A percentile compares a stretch with the other conserved stretches of the same genome.
phyloP scores from a whole-genome alignment of 768 basidiomycete genomes.

The Dioszegia aurantiaca region DNA sequence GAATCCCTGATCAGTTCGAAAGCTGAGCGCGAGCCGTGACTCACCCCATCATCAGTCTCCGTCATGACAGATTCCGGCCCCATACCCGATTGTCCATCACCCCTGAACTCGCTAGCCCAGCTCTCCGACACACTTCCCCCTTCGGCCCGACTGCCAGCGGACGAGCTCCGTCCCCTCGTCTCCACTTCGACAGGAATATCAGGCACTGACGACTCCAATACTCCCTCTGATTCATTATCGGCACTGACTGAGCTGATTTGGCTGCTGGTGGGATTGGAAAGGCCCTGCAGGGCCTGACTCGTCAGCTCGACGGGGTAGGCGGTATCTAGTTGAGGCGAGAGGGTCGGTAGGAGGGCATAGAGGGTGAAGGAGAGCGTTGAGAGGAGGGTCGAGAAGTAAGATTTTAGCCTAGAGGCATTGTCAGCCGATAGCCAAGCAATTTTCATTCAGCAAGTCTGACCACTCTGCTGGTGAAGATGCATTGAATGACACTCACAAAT shows the following conservation, averaged over 20 bases:
- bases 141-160: neutral
- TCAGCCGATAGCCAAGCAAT: too few relatives aligned
- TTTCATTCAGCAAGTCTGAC: neutral
- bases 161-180: neutral
- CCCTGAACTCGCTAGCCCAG: slow-evolving; percentile 42
- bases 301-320: slow-evolving; percentile 43
- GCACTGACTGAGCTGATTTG: slow-evolving; percentile 6
- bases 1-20: too few relatives aligned
- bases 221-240: neutral
- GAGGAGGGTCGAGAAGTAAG: slow-evolving; percentile 44
- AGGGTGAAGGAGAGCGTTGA: slow-evolving; percentile 52
- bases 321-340: slow-evolving; percentile 38
- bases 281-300: slow-evolving; percentile 38
- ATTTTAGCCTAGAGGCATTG: slow-evolving; percentile 42
- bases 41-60: slow-evolving; percentile 39
- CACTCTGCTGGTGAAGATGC: neutral
- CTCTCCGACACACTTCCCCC: slow-evolving; percentile 21
- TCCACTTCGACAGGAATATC: slow-evolving; percentile 6
- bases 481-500: slow-evolving; percentile 30
- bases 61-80: slow-evolving; percentile 13
- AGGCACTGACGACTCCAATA: slow-evolving; percentile 10
- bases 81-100: slow-evolving; percentile 9
- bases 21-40: too few relatives aligned
- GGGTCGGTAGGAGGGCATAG: slow-evolving; percentile 49
- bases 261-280: slow-evolving; percentile 14